Evolutionary conservation across 2,329 filamentous ascomycete genomes (phyloP), one percentile per base, ranked within the genome.

Genomic region (Hymenoscyphus infarciens): DNA sequence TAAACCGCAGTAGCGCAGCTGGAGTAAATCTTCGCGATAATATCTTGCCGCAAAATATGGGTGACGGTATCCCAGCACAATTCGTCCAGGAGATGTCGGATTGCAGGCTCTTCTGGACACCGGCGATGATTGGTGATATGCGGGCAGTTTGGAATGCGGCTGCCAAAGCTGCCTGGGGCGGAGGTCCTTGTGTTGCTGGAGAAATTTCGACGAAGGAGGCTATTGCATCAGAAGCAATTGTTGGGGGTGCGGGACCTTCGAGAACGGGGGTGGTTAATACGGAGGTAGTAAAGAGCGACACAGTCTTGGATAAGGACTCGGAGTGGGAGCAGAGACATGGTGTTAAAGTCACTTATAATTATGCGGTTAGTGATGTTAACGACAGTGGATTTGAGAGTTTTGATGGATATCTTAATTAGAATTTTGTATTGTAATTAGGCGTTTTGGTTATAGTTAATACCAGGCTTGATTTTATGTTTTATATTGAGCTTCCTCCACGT

Each of bases 31-130:
- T 78, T 25, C 72, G 77, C 56, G 79, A 82, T 63, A 73, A 71
- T 25, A 70, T 74, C 61, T 33, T 72, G 45, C 64, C 64, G 0
- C 67, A 59, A 62, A 69, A 78, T 19, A 61, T 74, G 3, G 62
- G 74, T 57, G 70, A 73, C 45, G 71, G 75, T 55, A 72, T 78
- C 0, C 81, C 85, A n/a, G 73, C 82, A 16, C 87, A 89, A 67
- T 89, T 87, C 69, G 74, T 82, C 1, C 83, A 85, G 61, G 82
- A 87, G 65, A 79, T 83, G 0, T 82, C 86, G 0, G 82, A 85
- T 67, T 89, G 86, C 66, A 78, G 85, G 4, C 72, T 88, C 15
- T 89, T 81, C 70, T 87, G 82, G 64, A 86, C 85, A 1, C 70
- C 77, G 16, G 72, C 77, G 2, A 86, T 84, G 74, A 73, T 83